Evolutionary conservation across 2,329 filamentous ascomycete genomes (phyloP).

Genomic region (Cordyceps cateniannulata): DNA sequence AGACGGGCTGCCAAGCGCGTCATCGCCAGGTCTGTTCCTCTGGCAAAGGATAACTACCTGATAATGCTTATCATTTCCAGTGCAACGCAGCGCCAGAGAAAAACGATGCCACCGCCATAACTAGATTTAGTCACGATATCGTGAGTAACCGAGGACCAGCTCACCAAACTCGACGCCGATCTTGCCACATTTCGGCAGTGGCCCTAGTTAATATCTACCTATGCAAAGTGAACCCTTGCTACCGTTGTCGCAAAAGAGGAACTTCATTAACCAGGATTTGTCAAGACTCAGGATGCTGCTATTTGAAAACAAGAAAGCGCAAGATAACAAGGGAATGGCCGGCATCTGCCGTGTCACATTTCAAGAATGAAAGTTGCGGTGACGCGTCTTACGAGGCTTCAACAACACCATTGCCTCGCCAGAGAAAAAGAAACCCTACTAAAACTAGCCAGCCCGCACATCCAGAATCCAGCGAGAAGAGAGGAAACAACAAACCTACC

Average conservation of each 20-base stretch:
- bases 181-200: background rate
- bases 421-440: constrained; percentile 1
- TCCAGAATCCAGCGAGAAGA: background rate
- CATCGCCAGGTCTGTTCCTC: background rate
- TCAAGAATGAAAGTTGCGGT: constrained; percentile 4
- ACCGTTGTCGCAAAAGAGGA: background rate
- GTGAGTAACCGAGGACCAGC: background rate
- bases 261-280: background rate
- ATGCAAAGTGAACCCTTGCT: background rate
- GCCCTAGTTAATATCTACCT: no score
- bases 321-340: background rate
- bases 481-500: constrained; percentile 7
- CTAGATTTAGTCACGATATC: background rate
- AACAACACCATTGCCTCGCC: background rate
- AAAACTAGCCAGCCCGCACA: background rate
- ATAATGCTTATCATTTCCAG: background rate
- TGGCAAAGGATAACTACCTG: background rate
- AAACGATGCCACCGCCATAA: background rate
- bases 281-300: background rate
- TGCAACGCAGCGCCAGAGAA: background rate
- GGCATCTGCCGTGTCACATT: background rate
- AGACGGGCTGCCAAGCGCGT: background rate
- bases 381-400: background rate
- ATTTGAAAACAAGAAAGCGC: background rate
- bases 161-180: background rate